Conservation (phyloP, 1,284 basidiomycete species). For the Sanguinoderma infundibulare region DNA sequence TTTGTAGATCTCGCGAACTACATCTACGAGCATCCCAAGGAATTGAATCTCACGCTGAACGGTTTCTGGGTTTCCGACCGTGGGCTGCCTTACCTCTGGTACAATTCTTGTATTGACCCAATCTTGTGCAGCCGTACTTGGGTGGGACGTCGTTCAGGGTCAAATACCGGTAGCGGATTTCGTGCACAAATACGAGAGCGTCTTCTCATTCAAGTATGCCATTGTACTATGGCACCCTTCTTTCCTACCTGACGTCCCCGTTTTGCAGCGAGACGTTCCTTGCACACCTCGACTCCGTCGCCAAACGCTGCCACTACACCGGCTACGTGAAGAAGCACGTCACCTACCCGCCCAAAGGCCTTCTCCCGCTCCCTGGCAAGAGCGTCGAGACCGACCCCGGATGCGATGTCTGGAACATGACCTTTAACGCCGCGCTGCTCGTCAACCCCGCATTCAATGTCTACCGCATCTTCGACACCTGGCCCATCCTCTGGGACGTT, state of each 20-base stretch:
- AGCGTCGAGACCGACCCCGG: slow-evolving; percentile 31
- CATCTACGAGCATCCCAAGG: slow-evolving; percentile 43
- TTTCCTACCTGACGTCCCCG: no score
- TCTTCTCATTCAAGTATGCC: slow-evolving; percentile 52
- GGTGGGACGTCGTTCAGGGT: neutral
- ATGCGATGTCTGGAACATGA: slow-evolving; percentile 50
- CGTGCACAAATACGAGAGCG: slow-evolving; percentile 51
- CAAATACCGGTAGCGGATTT: neutral
- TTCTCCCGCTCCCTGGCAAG: slow-evolving; percentile 48
- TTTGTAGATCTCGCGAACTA: slow-evolving; percentile 46
- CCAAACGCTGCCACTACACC: slow-evolving; percentile 44
- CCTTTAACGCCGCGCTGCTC: slow-evolving; percentile 36
- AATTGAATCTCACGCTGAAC: slow-evolving; percentile 39
- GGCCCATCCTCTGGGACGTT: slow-evolving; percentile 43
- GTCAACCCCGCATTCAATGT: slow-evolving; percentile 61
- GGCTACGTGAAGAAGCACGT: slow-evolving; percentile 42
- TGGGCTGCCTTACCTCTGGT: slow-evolving; percentile 4
- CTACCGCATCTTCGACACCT: slow-evolving; percentile 42
- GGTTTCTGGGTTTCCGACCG: slow-evolving; percentile 47
- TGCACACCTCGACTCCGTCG: slow-evolving; percentile 38
- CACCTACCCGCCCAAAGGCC: slow-evolving; percentile 47
- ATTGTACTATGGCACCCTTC: no score
- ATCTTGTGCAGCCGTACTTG: no score
- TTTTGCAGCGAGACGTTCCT: no score
- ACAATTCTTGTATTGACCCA: no score